Percentiles rank a stretch among this genome's conserved stretches.
These are phyloP conservation scores for Marasmius sp. DNA, from an alignment of 1,284 basidiomycete genomes.

Conservation along the genomic window DNA sequence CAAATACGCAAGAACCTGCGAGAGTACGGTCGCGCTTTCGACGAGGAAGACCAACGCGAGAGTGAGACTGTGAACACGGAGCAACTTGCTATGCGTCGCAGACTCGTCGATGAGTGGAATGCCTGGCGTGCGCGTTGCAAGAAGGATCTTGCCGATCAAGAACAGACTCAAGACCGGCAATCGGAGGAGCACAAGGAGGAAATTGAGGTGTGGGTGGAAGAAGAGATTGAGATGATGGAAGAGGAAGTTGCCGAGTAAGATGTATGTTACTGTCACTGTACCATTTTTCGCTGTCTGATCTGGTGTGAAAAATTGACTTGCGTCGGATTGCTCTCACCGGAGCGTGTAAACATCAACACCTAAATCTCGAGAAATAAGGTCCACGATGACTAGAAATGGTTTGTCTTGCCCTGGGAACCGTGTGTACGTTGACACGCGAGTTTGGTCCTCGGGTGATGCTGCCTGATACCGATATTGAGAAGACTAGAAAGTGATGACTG, in stretches of 20 bases:
- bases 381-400: slow-evolving; percentile 8
- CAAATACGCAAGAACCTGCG: slow-evolving; percentile 88
- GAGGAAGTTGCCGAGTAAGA: slow-evolving; percentile 64
- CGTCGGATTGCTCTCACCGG: slow-evolving; percentile 16
- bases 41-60: slow-evolving; percentile 96
- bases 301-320: slow-evolving; percentile 1
- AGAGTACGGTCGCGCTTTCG: slow-evolving; percentile 91
- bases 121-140: slow-evolving; percentile 79
- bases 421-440: slow-evolving; percentile 8
- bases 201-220: slow-evolving; percentile 90
- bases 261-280: slow-evolving; percentile 27
- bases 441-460: background rate
- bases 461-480: background rate
- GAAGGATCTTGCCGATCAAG: slow-evolving; percentile 58
- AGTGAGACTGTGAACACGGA: slow-evolving; percentile 94
- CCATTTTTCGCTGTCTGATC: slow-evolving; percentile 21
- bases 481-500: background rate
- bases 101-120: slow-evolving; percentile 98
- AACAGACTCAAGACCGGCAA: slow-evolving; percentile 34
- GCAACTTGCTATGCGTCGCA: slow-evolving; percentile 86
- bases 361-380: slow-evolving; percentile 14
- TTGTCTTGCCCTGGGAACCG: slow-evolving; percentile 8
- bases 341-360: slow-evolving; percentile 22
- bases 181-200: slow-evolving; percentile 74
- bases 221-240: slow-evolving; percentile 88